phyloP scores from a whole-genome alignment of 1,284 basidiomycete species.

The Fomitopsis palustris region DNA sequence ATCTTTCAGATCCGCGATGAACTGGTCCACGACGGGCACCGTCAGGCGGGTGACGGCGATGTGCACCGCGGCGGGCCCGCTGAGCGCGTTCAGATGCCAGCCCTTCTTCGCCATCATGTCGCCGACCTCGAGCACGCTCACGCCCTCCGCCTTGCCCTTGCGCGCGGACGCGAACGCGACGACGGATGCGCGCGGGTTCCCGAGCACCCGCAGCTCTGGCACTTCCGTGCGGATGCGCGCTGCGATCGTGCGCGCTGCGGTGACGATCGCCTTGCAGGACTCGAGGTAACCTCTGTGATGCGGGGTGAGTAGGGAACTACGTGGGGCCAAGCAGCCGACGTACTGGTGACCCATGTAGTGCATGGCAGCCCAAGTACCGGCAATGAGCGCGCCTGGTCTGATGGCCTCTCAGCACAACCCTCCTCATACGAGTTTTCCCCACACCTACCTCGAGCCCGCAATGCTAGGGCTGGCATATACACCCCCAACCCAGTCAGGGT shows the following conservation, averaged over 20 bases:
- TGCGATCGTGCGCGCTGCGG: constrained; percentile 66
- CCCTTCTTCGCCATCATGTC: constrained; percentile 84
- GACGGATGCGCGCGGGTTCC: constrained; percentile 87
- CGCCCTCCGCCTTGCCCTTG: constrained; percentile 29
- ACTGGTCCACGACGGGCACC: constrained; percentile 70
- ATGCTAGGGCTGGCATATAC: constrained; percentile 84
- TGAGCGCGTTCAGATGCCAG: constrained; percentile 90
- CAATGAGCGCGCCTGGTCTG: constrained; percentile 90
- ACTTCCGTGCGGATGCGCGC: constrained; percentile 64
- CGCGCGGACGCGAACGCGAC: constrained; percentile 81
- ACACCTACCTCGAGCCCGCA: constrained; percentile 78
- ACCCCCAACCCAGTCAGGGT: constrained; percentile 76
- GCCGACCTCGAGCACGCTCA: constrained; percentile 85
- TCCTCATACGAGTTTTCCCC: no score
- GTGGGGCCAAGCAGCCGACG: constrained; percentile 20
- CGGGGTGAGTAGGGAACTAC: neutral
- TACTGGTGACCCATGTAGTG: constrained; percentile 87
- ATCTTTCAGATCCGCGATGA: constrained; percentile 81
- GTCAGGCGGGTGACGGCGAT: constrained; percentile 91
- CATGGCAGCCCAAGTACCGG: constrained; percentile 96
- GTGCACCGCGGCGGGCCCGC: constrained; percentile 81
- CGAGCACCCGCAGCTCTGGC: constrained; percentile 82
- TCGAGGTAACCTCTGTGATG: constrained; percentile 83
- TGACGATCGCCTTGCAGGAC: constrained; percentile 84
- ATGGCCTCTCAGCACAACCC: neutral